phyloP scores from a whole-genome alignment of 306 rosid genomes.

The Dicorynia guianensis region DNA sequence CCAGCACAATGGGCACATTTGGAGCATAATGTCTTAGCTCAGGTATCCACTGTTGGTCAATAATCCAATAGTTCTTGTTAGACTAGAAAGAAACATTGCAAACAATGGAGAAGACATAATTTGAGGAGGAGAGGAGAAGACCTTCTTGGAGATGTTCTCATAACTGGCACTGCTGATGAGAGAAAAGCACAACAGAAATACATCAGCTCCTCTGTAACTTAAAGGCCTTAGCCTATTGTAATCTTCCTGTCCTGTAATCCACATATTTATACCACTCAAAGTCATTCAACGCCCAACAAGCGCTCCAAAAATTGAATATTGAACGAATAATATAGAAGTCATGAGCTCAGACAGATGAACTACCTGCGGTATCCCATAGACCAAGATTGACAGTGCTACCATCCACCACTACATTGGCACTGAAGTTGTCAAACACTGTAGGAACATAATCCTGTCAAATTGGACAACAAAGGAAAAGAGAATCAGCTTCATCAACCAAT shows the following conservation, averaged over 20 bases:
- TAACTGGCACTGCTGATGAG: constrained; percentile 91
- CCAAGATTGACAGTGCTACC: constrained; percentile 74
- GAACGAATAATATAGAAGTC: neutral
- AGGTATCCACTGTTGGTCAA: constrained; percentile 70
- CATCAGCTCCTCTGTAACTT: constrained; percentile 97
- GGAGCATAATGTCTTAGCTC: constrained; percentile 84
- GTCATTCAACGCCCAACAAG: too few relatives aligned
- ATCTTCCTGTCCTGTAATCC: constrained; percentile 85
- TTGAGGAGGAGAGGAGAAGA: constrained; percentile 16
- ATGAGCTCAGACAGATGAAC: neutral
- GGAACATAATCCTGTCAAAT: constrained; percentile 71
- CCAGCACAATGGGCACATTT: constrained; percentile 53
- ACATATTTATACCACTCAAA: neutral
- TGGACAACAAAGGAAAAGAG: constrained; percentile 7
- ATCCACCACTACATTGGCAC: constrained; percentile 73
- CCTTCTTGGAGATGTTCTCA: constrained; percentile 93
- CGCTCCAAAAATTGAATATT: too few relatives aligned
- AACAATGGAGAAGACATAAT: constrained; percentile 1
- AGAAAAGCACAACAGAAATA: constrained; percentile 88
- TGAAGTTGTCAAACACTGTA: constrained; percentile 65
- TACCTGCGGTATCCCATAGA: constrained; percentile 85
- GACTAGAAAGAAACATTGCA: neutral
- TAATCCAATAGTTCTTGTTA: constrained; percentile 24
- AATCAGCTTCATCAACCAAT: constrained; percentile 24
- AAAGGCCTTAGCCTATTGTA: constrained; percentile 95